Base-by-base conservation (phyloP, 768 basidiomycete genomes). In the Strobilomyces confusus region DNA sequence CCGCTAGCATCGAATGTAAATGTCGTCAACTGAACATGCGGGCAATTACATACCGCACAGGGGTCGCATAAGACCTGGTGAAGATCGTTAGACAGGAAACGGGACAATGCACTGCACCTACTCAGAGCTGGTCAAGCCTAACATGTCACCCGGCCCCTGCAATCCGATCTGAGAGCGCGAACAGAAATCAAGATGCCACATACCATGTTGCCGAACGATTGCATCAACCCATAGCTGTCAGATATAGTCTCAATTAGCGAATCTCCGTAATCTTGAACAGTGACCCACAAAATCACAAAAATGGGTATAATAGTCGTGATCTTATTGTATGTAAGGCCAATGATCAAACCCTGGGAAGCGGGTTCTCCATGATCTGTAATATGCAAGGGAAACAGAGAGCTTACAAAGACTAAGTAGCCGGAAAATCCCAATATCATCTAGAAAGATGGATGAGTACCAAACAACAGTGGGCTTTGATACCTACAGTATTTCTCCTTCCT, bases 141-240 rank as follows among this genome's bases (percentile, higher is more conserved):
- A 66, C 81, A 86, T 86, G 60, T 87, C 80, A 20, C 87, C 87
- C 3, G 86, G 86, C 17, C 86, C 86, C 82, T 84, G 56, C 22
- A 51, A 19, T 22, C 25, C 17, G 13, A 44, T 71, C n/a, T n/a
- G 13, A 65, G 43, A 22, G 29, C 45, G 43, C 9, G 22, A 38
- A 46, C 14, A n/a, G 22, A 29, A 54, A 25, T 13, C 36, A 26
- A 20, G 34, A 33, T 38, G 33, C 15, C 19, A 62, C 71, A 36
- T 62, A 80, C 82, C 70, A 87, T 44, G 60, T 87, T 87, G n/a
- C 85, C 86, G 42, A 76, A 79, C 4, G 81, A 85, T 59, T 86
- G 82, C 85, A 88, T 85, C 49, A 86, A 69, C 3, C 83, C 87
- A 64, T 86, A 88, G 58, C 82, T 84, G 52, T n/a, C n/a, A n/a